Percentiles rank a stretch among this genome's conserved stretches.
Conservation (phyloP, 169 alveolate genomes). For the Cryptosporidium xiaoi region DNA sequence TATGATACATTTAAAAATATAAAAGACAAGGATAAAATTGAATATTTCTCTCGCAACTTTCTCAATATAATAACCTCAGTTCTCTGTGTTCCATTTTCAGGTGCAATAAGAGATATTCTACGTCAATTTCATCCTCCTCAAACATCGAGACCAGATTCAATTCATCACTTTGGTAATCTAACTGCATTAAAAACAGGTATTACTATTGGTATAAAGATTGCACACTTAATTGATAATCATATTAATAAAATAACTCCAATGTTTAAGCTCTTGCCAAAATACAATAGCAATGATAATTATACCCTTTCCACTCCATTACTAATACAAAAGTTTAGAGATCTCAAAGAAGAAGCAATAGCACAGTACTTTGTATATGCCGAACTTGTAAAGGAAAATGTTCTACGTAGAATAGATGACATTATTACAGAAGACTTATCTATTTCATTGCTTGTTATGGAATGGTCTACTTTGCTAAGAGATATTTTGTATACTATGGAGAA, state of each 20-base stretch:
- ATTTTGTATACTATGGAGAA: constrained; percentile 34
- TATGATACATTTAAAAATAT: neutral
- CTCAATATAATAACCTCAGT: constrained; percentile 25
- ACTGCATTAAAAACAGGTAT: constrained; percentile 54
- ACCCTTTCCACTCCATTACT: constrained; percentile 8
- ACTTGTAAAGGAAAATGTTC: constrained; percentile 44
- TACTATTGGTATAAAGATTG: constrained; percentile 61
- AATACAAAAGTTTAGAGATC: constrained; percentile 55
- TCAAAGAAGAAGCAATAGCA: constrained; percentile 72
- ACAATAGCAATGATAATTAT: neutral
- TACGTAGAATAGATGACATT: constrained; percentile 3
- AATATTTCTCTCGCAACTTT: constrained; percentile 13
- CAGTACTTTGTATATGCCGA: constrained; percentile 65
- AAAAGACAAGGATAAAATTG: neutral
- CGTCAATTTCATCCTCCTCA: constrained; percentile 68
- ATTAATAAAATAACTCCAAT: constrained; percentile 20
- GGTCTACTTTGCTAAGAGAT: constrained; percentile 56
- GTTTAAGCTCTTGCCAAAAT: constrained; percentile 32
- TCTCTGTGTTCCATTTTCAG: constrained; percentile 53
- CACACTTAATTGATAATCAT: constrained; percentile 54
- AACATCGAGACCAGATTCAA: constrained; percentile 53
- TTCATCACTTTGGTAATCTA: constrained; percentile 52
- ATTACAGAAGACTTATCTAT: constrained; percentile 53
- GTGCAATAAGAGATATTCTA: constrained; percentile 53
- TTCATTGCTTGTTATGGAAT: constrained; percentile 53